Conservation (phyloP, 2,329 filamentous ascomycete species). For the Rhinocladiella similis region DNA sequence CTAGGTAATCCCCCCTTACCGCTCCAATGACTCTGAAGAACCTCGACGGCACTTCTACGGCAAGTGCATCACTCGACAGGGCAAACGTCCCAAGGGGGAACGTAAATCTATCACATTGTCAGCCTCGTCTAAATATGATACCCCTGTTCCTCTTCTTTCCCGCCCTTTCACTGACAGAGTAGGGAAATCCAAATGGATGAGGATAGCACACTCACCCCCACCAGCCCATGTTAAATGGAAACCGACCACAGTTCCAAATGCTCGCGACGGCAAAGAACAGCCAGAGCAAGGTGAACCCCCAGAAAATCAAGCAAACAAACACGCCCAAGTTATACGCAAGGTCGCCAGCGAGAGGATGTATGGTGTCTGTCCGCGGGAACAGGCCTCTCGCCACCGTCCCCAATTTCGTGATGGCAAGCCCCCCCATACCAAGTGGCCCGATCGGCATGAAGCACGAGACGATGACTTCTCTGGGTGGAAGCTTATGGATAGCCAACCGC, state of each 20-base stretch:
- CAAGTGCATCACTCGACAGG: conserved; percentile 42
- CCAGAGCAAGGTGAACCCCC: conserved; percentile 41
- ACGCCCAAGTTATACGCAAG: conserved; percentile 38
- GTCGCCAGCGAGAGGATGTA: conserved; percentile 31
- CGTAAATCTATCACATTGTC: conserved; percentile 43
- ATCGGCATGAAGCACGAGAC: conserved; percentile 68
- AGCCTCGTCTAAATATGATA: too few relatives aligned
- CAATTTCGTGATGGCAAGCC: conserved; percentile 56
- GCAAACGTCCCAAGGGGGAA: conserved; percentile 61
- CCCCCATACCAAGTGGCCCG: conserved; percentile 66
- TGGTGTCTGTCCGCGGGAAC: conserved; percentile 31
- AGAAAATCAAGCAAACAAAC: conserved; percentile 36
- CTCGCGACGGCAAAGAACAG: conserved; percentile 39
- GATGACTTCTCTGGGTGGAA: conserved; percentile 67
- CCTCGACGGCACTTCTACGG: conserved; percentile 51
- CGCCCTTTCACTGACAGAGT: too few relatives aligned
- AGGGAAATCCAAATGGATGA: too few relatives aligned
- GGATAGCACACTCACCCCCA: conserved; percentile 44
- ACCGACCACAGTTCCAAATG: conserved; percentile 36
- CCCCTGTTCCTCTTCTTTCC: neutral
- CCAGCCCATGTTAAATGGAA: conserved; percentile 64
- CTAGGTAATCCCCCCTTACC: conserved; percentile 22
- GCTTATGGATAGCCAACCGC: conserved; percentile 64
- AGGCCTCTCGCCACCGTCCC: conserved; percentile 47
- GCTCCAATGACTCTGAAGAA: conserved; percentile 61